Evolutionary conservation across 2,329 filamentous ascomycete species (phyloP).

Genomic region (Verticillium tricorpus): DNA sequence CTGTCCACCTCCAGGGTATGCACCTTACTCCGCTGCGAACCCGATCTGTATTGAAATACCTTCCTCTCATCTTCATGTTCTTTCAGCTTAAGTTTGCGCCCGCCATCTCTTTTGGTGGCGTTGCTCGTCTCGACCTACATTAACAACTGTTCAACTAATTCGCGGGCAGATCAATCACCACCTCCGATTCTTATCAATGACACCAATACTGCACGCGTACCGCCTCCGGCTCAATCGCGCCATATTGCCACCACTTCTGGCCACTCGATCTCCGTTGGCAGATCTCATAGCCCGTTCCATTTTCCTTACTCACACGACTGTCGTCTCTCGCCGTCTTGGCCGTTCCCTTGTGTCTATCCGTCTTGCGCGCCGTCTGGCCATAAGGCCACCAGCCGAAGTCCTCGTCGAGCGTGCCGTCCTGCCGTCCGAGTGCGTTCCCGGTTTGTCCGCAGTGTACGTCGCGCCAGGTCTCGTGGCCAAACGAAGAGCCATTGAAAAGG

Average conservation of each 20-base stretch:
- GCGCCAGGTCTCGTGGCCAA: slow-evolving; percentile 59
- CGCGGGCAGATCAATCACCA: slow-evolving; percentile 51
- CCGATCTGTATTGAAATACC: not conserved
- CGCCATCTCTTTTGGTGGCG: not conserved
- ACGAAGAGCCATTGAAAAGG: slow-evolving; percentile 59
- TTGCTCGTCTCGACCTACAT: not conserved
- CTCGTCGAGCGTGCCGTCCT: slow-evolving; percentile 62
- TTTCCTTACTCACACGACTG: slow-evolving; percentile 61
- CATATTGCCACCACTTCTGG: slow-evolving; percentile 51
- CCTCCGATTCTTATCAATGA: slow-evolving; percentile 56
- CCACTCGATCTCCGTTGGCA: slow-evolving; percentile 52
- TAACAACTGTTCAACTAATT: not conserved
- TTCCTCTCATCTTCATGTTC: not conserved
- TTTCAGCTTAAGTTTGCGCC: not conserved
- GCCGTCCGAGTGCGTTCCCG: slow-evolving; percentile 57
- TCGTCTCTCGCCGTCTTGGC: slow-evolving; percentile 59
- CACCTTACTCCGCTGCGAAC: slow-evolving; percentile 11
- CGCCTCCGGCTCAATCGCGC: slow-evolving; percentile 55
- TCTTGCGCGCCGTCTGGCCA: slow-evolving; percentile 55
- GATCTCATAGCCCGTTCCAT: slow-evolving; percentile 62
- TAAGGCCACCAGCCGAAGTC: slow-evolving; percentile 53
- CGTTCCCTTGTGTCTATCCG: slow-evolving; percentile 62
- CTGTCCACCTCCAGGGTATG: slow-evolving; percentile 52
- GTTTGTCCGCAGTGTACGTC: slow-evolving; percentile 35
- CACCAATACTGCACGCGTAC: slow-evolving; percentile 60